phyloP scores from a whole-genome alignment of 108 stramenopile species.

The Fistulifera pelliculosa region DNA sequence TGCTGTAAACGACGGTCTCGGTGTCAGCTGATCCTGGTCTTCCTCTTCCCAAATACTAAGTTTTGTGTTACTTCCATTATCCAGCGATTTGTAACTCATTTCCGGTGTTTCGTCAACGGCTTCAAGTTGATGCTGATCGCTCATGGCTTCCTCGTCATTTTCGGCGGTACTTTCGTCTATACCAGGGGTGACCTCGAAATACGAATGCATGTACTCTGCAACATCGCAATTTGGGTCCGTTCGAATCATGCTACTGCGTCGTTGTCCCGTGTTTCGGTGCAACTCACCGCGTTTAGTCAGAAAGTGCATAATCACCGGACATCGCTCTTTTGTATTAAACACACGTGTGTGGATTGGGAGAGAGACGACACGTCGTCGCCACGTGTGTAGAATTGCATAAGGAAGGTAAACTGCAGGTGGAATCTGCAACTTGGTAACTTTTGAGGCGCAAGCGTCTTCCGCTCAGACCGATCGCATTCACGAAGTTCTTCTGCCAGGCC shows the following conservation, averaged over 20 bases:
- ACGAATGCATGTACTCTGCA: conserved; percentile 87
- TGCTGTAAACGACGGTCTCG: not conserved
- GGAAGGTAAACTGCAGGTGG: conserved; percentile 89
- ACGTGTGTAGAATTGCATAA: conserved; percentile 87
- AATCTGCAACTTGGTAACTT: conserved; percentile 55
- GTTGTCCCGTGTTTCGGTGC: not conserved
- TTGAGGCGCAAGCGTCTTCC: conserved; percentile 69
- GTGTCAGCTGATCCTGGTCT: not conserved
- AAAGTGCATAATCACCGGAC: conserved; percentile 93
- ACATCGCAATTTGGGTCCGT: conserved; percentile 81
- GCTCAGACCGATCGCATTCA: conserved; percentile 76
- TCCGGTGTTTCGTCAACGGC: conserved; percentile 4
- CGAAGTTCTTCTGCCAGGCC: conserved; percentile 93
- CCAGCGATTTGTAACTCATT: too few species aligned
- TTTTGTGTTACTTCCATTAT: too few species aligned
- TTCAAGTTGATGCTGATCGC: conserved; percentile 4
- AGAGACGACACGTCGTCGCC: conserved; percentile 61
- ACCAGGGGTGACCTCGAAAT: conserved; percentile 58
- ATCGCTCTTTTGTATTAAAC: conserved; percentile 94
- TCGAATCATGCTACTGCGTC: conserved; percentile 3
- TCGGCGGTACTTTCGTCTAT: conserved; percentile 9
- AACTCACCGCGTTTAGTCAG: conserved; percentile 65
- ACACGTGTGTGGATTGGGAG: conserved; percentile 84
- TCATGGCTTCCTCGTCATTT: conserved; percentile 9
- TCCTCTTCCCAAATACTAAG: conserved; percentile 3